phyloP scores from a whole-genome alignment of 2,329 filamentous ascomycete genomes.

The Pseudocercospora crystallina region DNA sequence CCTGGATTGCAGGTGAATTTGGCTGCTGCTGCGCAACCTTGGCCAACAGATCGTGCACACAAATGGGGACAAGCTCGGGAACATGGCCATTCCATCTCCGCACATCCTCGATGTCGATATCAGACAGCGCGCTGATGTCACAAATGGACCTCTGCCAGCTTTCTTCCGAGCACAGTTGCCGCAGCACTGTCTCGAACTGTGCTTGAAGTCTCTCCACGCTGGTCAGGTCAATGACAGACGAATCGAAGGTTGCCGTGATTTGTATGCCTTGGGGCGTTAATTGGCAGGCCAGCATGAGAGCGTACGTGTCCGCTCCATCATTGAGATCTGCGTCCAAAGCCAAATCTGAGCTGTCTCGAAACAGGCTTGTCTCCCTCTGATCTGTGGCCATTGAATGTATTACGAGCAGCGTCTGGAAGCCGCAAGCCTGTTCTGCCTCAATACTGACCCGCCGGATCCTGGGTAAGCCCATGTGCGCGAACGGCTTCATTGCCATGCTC shows the following conservation, averaged over 20 bases:
- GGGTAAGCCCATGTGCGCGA: slow-evolving; percentile 12
- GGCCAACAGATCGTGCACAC: slow-evolving; percentile 7
- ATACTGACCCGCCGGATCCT: slow-evolving; percentile 3
- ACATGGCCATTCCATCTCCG: slow-evolving; percentile 6
- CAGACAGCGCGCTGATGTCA: slow-evolving; percentile 5
- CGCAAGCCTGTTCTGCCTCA: slow-evolving; percentile 43
- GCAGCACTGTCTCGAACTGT: slow-evolving; percentile 12
- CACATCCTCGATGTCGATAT: slow-evolving; percentile 6
- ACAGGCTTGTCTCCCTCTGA: background rate
- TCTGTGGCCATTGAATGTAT: slow-evolving; percentile 41
- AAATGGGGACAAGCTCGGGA: background rate
- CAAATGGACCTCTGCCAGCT: background rate
- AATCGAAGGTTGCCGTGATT: slow-evolving; percentile 6
- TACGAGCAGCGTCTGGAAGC: slow-evolving; percentile 57
- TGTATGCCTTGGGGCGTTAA: background rate
- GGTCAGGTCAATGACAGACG: slow-evolving; percentile 1
- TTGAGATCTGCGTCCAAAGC: too few relatives aligned
- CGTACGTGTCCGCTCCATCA: too few relatives aligned
- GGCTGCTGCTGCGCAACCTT: background rate
- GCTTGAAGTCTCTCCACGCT: slow-evolving; percentile 1
- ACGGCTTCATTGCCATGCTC: slow-evolving; percentile 14
- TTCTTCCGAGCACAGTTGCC: slow-evolving; percentile 5
- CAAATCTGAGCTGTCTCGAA: too few relatives aligned
- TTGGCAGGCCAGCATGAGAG: slow-evolving; percentile 6
- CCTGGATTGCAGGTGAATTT: slow-evolving; percentile 7